Evolutionary conservation across 129 eudicot species (phyloP).

Genomic region (Flaveria ramosissima): DNA sequence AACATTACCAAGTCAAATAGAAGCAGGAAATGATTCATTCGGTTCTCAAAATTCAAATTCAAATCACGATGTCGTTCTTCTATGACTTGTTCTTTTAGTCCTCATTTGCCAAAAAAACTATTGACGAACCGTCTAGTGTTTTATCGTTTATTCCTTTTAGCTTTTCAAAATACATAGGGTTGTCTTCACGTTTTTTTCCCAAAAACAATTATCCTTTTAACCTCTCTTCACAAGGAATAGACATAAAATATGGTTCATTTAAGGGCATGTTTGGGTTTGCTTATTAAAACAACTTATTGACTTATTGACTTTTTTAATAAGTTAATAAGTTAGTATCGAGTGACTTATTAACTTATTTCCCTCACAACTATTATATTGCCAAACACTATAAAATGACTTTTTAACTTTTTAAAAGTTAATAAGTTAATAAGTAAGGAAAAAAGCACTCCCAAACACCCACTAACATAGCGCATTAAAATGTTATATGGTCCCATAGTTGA

Average conservation of each 20-base stretch:
- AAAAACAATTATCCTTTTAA: not conserved
- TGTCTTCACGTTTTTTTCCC: not conserved
- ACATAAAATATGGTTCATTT: slow-evolving; percentile 12
- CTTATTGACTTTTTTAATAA: too few relatives aligned
- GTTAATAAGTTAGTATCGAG: too few relatives aligned
- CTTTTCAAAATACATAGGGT: not conserved
- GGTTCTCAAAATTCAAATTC: too few relatives aligned
- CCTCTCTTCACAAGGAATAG: not conserved
- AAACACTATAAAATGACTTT: too few relatives aligned
- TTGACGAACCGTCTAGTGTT: not conserved
- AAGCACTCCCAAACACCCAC: too few relatives aligned
- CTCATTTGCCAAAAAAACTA: not conserved
- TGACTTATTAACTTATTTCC: too few relatives aligned
- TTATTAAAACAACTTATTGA: too few relatives aligned
- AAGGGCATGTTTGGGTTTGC: too few relatives aligned
- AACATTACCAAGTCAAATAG: not conserved
- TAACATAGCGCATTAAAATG: slow-evolving; percentile 20
- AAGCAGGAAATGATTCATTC: too few relatives aligned
- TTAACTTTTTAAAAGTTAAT: too few relatives aligned
- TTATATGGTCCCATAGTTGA: slow-evolving; percentile 26
- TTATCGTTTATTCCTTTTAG: slow-evolving; percentile 10
- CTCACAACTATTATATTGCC: too few relatives aligned
- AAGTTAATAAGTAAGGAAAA: too few relatives aligned
- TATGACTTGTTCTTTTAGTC: not conserved
- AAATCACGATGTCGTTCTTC: not conserved